phyloP scores from a whole-genome alignment of 352 stramenopile genomes.

The Nothophytophthora sp. region DNA sequence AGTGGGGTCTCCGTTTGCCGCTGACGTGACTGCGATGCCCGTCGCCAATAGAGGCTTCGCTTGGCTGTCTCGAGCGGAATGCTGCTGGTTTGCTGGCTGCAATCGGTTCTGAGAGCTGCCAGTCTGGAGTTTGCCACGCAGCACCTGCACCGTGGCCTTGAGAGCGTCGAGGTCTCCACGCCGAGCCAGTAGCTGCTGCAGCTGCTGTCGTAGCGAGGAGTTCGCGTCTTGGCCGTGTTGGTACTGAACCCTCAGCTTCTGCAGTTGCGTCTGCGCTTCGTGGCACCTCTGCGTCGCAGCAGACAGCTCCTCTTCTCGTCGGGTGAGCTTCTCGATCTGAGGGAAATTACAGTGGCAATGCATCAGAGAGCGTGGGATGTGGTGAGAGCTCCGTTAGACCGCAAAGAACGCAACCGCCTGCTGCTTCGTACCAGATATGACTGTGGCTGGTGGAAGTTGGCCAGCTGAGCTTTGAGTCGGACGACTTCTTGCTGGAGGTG shows the following conservation, averaged over 20 bases:
- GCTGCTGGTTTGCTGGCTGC: neutral
- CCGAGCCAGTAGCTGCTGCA: conserved; percentile 65
- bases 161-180: conserved; percentile 65
- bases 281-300: conserved; percentile 14
- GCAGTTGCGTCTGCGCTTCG: conserved; percentile 38
- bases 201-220: conserved; percentile 54
- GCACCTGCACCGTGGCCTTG: conserved; percentile 52
- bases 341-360: neutral
- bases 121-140: conserved; percentile 27
- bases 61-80: neutral
- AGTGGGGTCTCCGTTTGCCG: neutral
- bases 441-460: conserved; percentile 68
- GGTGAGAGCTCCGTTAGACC: too few species aligned
- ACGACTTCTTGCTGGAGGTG: conserved; percentile 31
- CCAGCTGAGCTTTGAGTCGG: conserved; percentile 38
- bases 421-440: conserved; percentile 55
- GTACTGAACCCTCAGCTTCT: conserved; percentile 49
- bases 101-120: conserved; percentile 22
- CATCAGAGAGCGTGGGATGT: too few species aligned
- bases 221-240: conserved; percentile 37
- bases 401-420: neutral
- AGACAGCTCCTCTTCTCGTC: conserved; percentile 48
- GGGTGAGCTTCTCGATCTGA: conserved; percentile 72
- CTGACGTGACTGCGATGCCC: neutral
- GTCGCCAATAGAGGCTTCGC: neutral